Evolutionary conservation across 306 rosid species (phyloP), one percentile per base, ranked within the genome.

Genomic region (Dalbergia oliveri): DNA sequence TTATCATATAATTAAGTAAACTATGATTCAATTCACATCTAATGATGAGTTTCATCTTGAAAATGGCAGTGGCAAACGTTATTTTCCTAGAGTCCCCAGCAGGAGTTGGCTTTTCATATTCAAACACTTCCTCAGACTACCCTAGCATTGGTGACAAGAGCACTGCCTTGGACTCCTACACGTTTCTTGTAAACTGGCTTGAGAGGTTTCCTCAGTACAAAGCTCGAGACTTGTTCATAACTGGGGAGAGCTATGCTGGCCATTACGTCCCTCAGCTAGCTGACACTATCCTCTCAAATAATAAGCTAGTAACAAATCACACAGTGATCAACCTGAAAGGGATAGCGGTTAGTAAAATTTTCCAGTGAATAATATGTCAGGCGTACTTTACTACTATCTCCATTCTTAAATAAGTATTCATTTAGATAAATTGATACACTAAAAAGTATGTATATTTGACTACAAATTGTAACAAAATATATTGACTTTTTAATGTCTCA

Each of bases 241-340:
- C 88, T 3, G 97, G 97, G 8, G 93, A 91, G 75, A 91, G 90
- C 89, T 89, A 91, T 61, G 92, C 89, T 2, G 97, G 97, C n/a
- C 90, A 91, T 60, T 91, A 86, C 66, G 79, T 84, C 2, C 93
- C 96, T 79, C 90, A 89, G 54, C 88, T 89, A 19, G 93, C 96
- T 58, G 13, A 84, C 56, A 72, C 80, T 35, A 87, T 91, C 41
- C 82, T 87, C 50, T 19, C 78, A 16, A 26, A 66, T 3, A 91
- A 89, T 75, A 78, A 85, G 11, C 66, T 26, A 39, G 64, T 0
- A 0, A 53, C 79, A 43, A 78, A 80, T 23, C 85, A 79, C 37
- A 86, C 68, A 18, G 4, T 26, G 0, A 73, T 91, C 82, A 86
- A 89, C 72, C 86, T 91, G 11, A 86, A 83, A 79, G 93, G 96